These are phyloP conservation scores for Zymoseptoria crescenta DNA, from an alignment of 2,329 filamentous ascomycete genomes.

Conservation along the genomic window DNA sequence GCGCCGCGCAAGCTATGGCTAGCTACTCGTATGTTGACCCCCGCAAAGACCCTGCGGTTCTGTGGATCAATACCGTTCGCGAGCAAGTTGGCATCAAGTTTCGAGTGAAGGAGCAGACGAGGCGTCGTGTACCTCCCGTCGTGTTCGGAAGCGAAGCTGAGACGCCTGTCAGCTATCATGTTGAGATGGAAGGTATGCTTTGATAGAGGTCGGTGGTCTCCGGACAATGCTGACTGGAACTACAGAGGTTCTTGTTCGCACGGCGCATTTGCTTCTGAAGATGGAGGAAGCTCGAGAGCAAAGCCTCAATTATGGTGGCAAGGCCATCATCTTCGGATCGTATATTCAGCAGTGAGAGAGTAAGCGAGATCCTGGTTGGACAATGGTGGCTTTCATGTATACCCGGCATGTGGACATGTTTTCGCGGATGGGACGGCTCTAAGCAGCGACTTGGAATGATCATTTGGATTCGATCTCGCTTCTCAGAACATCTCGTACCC, in stretches of 20 bases:
- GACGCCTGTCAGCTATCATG: slow-evolving; percentile 57
- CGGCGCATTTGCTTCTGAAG: slow-evolving; percentile 54
- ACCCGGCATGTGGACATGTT: background rate
- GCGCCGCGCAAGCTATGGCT: slow-evolving; percentile 13
- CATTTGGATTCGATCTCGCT: background rate
- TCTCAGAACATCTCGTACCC: background rate
- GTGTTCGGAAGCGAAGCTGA: slow-evolving; percentile 55
- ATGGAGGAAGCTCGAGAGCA: slow-evolving; percentile 58
- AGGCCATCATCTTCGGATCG: slow-evolving; percentile 58
- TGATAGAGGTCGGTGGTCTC: background rate
- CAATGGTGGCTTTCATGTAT: background rate
- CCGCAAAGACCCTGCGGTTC: slow-evolving; percentile 39
- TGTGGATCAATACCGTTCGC: slow-evolving; percentile 60
- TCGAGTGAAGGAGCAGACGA: slow-evolving; percentile 49
- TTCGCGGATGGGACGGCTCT: background rate
- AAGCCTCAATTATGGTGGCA: slow-evolving; percentile 53
- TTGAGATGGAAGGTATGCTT: slow-evolving; percentile 62
- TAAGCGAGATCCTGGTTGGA: background rate
- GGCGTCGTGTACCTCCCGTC: slow-evolving; percentile 43
- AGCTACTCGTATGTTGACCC: slow-evolving; percentile 19
- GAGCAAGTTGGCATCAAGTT: slow-evolving; percentile 61
- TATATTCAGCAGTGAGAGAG: slow-evolving; percentile 11
- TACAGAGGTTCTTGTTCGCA: slow-evolving; percentile 59
- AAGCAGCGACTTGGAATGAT: background rate
- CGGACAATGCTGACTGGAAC: slow-evolving; percentile 6